Evolutionary conservation across 2,329 filamentous ascomycete species (phyloP), one percentile per base, ranked within the genome.

Genomic region (Polytolypa hystricis): DNA sequence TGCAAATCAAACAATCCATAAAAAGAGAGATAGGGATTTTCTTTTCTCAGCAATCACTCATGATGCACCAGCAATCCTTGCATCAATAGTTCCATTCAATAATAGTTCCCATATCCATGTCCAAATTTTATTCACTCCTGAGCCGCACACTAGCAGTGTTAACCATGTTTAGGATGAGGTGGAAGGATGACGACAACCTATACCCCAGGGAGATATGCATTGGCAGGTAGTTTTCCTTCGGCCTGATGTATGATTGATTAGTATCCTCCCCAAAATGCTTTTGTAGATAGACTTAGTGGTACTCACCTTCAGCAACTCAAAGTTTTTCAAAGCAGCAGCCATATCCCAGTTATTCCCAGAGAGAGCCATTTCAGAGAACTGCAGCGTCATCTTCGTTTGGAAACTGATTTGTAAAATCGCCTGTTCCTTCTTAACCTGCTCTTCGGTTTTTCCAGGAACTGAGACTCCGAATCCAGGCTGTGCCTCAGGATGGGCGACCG

Each of bases 341-440:
- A 87, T 75, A 54, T 93, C 74, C 85, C 86, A 96, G 25, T 71
- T 73, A 39, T 80, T 84, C 41, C 86, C 77, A 2, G 75, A 70
- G 11, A 96, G 68, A 50, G 89, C 95, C 67, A 93, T 73, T 47
- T 79, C 73, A 1, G 86, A 81, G 55, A 82, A 93, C 40, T 82
- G 69, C 7, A 78, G 61, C 6, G 76, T 91, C 77, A 98, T 85
- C 39, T 78, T 76, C 1, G 87, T 94, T 50, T 77, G 77, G 45
- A 76, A 77, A 45, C 77, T 80, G 35, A 95, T 70, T 54, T 91
- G 79, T 14, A 66, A 48, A 15, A 77, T 65, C 53, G 93, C 67
- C 62, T 86, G 76, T 44, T 80, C 74, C 48, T 82, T 73, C 46
- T 81, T 73, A 30, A 73, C 63, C 23, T 69, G 62, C n/a, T 64